phyloP scores from a whole-genome alignment of 805 yeast species.

The Teunomyces cretensis region DNA sequence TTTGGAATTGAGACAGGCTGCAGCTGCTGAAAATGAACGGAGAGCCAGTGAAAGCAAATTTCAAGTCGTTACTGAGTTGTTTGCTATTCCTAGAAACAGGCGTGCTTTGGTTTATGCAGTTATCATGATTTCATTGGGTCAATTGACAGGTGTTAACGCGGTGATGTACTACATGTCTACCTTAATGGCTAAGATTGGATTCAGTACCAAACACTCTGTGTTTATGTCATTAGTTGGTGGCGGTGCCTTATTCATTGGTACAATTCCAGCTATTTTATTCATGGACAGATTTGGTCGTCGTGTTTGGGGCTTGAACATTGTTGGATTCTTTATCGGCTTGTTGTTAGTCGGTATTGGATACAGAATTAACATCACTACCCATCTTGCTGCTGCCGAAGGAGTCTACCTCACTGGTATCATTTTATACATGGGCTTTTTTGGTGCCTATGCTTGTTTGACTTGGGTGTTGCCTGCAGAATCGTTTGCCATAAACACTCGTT shows the following conservation, averaged over 20 bases:
- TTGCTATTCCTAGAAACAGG: slow-evolving; percentile 57
- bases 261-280: slow-evolving; percentile 62
- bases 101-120: slow-evolving; percentile 59
- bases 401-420: slow-evolving; percentile 62
- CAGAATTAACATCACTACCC: slow-evolving; percentile 35
- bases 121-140: slow-evolving; percentile 60
- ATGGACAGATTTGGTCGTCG: slow-evolving; percentile 60
- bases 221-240: slow-evolving; percentile 73
- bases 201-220: slow-evolving; percentile 49
- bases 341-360: slow-evolving; percentile 61
- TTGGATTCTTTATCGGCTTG: slow-evolving; percentile 61
- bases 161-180: slow-evolving; percentile 65
- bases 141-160: slow-evolving; percentile 68
- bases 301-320: slow-evolving; percentile 57
- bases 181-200: slow-evolving; percentile 56
- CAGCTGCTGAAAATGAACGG: slow-evolving; percentile 45
- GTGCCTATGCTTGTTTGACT: slow-evolving; percentile 63
- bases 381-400: slow-evolving; percentile 53
- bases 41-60: slow-evolving; percentile 31
- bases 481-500: slow-evolving; percentile 57
- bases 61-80: slow-evolving; percentile 50
- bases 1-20: slow-evolving; percentile 55
- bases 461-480: slow-evolving; percentile 71
- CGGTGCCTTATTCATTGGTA: slow-evolving; percentile 59
- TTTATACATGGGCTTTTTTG: slow-evolving; percentile 64